phyloP scores from a whole-genome alignment of 163 green algal genomes.

The Prototheca cutis region DNA sequence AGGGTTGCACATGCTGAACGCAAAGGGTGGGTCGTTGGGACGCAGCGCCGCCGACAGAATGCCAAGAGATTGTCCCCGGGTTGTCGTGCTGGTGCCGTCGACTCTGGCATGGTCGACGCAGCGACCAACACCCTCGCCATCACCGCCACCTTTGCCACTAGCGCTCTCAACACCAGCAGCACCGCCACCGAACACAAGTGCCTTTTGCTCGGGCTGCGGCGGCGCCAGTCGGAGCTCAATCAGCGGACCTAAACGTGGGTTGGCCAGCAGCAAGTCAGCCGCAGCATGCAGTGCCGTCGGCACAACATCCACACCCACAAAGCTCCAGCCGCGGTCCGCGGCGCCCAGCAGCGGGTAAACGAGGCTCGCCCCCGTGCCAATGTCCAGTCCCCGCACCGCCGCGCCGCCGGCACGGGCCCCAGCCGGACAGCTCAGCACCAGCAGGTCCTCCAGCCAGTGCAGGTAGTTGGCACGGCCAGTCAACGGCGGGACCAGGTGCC shows the following conservation, averaged over 20 bases:
- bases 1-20: constrained; percentile 94
- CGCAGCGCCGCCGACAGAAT: neutral
- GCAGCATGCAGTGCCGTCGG: constrained; percentile 44
- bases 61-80: neutral
- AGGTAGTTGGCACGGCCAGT: constrained; percentile 85
- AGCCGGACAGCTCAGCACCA: constrained; percentile 39
- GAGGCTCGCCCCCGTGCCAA: constrained; percentile 83
- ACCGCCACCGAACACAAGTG: no score
- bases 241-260: constrained; percentile 48
- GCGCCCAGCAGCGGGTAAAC: constrained; percentile 88
- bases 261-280: constrained; percentile 39
- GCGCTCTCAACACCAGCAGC: no score
- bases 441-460: constrained; percentile 78
- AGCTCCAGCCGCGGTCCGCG: constrained; percentile 60
- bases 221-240: constrained; percentile 44
- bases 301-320: constrained; percentile 73
- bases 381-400: constrained; percentile 59
- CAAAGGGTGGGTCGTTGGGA: constrained; percentile 26
- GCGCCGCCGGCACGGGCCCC: no score
- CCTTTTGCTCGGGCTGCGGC: constrained; percentile 20
- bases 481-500: constrained; percentile 70
- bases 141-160: no score
- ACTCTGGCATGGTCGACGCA: no score
- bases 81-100: neutral
- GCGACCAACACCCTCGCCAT: no score